phyloP scores from a whole-genome alignment of 208 protist species.

The Leishmania gerbilli region DNA sequence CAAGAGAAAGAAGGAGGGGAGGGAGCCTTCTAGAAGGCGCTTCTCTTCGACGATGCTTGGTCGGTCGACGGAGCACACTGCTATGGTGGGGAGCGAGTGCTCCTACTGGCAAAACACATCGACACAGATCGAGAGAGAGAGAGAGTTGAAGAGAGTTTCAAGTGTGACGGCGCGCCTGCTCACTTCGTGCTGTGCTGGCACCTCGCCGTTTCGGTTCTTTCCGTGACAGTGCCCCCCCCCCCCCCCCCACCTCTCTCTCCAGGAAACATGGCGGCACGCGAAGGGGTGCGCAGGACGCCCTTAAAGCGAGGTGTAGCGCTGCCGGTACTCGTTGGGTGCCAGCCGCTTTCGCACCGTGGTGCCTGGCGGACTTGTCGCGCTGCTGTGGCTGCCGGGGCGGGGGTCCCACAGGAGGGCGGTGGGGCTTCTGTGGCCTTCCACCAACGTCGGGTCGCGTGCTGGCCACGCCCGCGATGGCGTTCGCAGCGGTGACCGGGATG shows the following conservation, averaged over 20 bases:
- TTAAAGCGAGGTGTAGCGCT: slow-evolving; percentile 37
- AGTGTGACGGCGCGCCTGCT: background rate
- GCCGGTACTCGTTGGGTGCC: slow-evolving; percentile 31
- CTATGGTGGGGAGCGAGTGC: background rate
- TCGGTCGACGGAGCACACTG: background rate
- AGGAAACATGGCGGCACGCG: background rate
- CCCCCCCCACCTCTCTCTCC: background rate
- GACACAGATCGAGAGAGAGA: background rate
- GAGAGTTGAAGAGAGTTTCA: background rate
- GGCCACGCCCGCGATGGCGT: background rate
- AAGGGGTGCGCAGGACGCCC: background rate
- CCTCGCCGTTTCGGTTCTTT: background rate
- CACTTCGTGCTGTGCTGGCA: background rate
- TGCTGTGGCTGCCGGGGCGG: background rate
- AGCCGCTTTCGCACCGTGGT: slow-evolving; percentile 8
- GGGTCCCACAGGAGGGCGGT: background rate
- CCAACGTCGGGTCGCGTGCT: background rate
- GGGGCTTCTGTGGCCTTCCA: background rate
- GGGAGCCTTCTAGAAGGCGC: background rate
- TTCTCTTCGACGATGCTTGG: background rate
- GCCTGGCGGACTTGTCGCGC: background rate
- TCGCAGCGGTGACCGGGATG: slow-evolving; percentile 4
- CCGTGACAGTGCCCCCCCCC: no score
- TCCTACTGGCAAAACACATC: background rate
- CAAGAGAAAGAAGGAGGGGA: background rate